Evolutionary conservation across 768 basidiomycete species (phyloP).

Genomic region (Pleurotus tuoliensis): DNA sequence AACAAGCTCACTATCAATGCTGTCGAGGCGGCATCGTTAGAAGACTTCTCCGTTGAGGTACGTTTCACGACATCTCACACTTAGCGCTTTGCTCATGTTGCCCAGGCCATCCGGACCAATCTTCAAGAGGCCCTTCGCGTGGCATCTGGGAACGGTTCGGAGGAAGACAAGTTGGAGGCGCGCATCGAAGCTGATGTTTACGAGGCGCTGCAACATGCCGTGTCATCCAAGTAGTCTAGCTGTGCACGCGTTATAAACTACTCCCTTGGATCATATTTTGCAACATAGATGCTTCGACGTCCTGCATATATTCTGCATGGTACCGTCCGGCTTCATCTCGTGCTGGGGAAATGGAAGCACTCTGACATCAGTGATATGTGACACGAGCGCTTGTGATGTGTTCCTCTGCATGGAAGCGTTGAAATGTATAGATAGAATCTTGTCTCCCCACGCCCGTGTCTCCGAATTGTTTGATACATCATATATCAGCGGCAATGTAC

Average conservation of each 20-base stretch:
- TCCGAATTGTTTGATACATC: too few species aligned
- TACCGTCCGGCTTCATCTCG: too few species aligned
- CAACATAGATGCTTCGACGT: too few species aligned
- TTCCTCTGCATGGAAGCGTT: too few species aligned
- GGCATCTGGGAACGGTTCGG: constrained; percentile 77
- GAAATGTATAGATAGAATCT: too few species aligned
- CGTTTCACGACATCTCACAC: constrained; percentile 16
- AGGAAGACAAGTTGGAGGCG: constrained; percentile 92
- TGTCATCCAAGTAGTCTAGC: constrained; percentile 29
- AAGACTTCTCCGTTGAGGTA: constrained; percentile 89
- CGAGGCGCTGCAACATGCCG: constrained; percentile 88
- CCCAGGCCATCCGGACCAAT: constrained; percentile 84
- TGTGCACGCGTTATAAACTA: background rate
- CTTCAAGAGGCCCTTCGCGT: constrained; percentile 87
- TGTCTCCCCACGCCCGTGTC: too few species aligned
- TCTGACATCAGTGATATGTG: too few species aligned
- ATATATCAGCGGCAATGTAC: too few species aligned
- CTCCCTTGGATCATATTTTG: background rate
- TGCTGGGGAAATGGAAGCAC: too few species aligned
- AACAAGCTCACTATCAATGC: constrained; percentile 96
- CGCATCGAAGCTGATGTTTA: constrained; percentile 95
- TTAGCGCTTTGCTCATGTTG: background rate
- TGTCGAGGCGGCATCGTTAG: constrained; percentile 91
- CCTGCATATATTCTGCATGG: too few species aligned
- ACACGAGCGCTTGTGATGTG: too few species aligned